phyloP scores from a whole-genome alignment of 2,329 filamentous ascomycete species.

The Biscogniauxia marginata region DNA sequence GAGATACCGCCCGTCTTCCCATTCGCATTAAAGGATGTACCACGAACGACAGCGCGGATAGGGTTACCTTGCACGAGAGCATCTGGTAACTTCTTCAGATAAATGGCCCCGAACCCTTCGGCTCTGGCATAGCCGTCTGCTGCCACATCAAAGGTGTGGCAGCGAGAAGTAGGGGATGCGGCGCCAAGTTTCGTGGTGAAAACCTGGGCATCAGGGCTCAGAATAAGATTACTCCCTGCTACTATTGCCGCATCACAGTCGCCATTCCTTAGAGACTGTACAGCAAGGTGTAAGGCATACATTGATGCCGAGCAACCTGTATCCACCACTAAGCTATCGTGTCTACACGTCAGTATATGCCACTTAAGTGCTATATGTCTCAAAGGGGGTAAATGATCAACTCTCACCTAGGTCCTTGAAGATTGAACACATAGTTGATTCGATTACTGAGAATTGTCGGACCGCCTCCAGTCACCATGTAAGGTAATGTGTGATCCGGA shows the following conservation, averaged over 20 bases:
- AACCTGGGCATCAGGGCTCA: slow-evolving; percentile 20
- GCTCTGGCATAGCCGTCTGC: slow-evolving; percentile 23
- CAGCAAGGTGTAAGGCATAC: slow-evolving; percentile 29
- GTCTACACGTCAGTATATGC: slow-evolving; percentile 33
- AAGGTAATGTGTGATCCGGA: slow-evolving; percentile 14
- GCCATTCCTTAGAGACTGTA: slow-evolving; percentile 10
- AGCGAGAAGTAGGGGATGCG: slow-evolving; percentile 6
- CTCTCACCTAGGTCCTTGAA: slow-evolving; percentile 34
- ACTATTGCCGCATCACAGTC: slow-evolving; percentile 30
- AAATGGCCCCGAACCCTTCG: slow-evolving; percentile 18
- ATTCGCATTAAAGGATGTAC: slow-evolving; percentile 23
- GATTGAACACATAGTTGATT: slow-evolving; percentile 31
- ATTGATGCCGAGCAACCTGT: slow-evolving; percentile 38
- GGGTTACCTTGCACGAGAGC: slow-evolving; percentile 9
- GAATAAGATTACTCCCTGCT: slow-evolving; percentile 26
- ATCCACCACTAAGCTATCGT: slow-evolving; percentile 34
- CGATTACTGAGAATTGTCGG: slow-evolving; percentile 19
- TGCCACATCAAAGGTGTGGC: slow-evolving; percentile 18
- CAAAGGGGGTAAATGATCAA: slow-evolving; percentile 7
- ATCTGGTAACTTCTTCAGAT: slow-evolving; percentile 15
- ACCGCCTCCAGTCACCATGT: slow-evolving; percentile 12
- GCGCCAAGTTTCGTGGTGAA: slow-evolving; percentile 19
- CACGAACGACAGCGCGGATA: slow-evolving; percentile 21
- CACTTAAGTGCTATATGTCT: slow-evolving; percentile 17
- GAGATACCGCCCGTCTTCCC: slow-evolving; percentile 23